A percentile compares a stretch with the other conserved stretches of the same genome.
These are phyloP conservation scores for Westerdykella sp. DNA, from an alignment of 2,329 filamentous ascomycete genomes.

Conservation along the genomic window DNA sequence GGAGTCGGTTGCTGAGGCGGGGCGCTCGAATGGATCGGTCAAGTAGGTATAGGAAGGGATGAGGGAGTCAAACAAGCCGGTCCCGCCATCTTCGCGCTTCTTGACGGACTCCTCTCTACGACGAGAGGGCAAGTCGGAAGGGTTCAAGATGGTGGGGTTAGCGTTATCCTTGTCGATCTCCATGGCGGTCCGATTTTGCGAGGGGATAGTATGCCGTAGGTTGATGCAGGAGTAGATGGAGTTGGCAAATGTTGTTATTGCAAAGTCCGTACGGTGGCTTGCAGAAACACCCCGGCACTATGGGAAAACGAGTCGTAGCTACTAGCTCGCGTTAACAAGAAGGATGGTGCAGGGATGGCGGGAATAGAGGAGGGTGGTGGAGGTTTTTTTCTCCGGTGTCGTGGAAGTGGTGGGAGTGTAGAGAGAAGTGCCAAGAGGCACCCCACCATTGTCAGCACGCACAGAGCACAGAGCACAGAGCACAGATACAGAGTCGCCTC, in stretches of 20 bases:
- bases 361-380: too few relatives aligned
- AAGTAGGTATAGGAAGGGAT: slow-evolving; percentile 46
- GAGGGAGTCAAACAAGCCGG: slow-evolving; percentile 51
- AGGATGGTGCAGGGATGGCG: too few relatives aligned
- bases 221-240: background rate
- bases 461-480: too few relatives aligned
- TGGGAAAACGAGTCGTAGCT: too few relatives aligned
- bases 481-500: background rate
- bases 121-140: slow-evolving; percentile 80
- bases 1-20: slow-evolving; percentile 32
- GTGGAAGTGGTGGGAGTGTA: too few relatives aligned
- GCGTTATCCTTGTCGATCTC: slow-evolving; percentile 60
- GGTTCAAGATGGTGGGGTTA: slow-evolving; percentile 87
- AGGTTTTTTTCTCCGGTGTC: too few relatives aligned
- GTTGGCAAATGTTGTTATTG: slow-evolving; percentile 2
- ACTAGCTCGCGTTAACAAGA: too few relatives aligned
- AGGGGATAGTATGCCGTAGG: background rate
- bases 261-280: slow-evolving; percentile 1
- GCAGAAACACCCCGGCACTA: background rate
- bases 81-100: slow-evolving; percentile 43
- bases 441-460: too few relatives aligned
- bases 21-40: slow-evolving; percentile 44
- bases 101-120: slow-evolving; percentile 42
- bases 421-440: too few relatives aligned
- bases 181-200: slow-evolving; percentile 21